phyloP scores from a whole-genome alignment of 1,139 yeast genomes.

The Scheffersomyces illinoinensis region DNA sequence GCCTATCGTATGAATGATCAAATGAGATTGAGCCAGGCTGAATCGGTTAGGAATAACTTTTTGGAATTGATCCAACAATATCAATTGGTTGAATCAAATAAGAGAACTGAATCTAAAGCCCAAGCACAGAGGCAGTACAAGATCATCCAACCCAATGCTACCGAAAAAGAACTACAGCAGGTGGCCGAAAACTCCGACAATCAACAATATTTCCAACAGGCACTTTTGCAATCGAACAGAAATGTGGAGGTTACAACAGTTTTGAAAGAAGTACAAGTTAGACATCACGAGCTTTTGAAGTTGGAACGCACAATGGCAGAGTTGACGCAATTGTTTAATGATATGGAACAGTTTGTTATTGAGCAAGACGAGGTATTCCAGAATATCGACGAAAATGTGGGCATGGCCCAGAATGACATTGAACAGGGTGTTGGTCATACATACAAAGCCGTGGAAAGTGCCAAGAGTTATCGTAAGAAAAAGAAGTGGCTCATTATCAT shows the following conservation, averaged over 20 bases:
- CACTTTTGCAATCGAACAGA: constrained; percentile 82
- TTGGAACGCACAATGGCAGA: constrained; percentile 93
- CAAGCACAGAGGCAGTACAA: constrained; percentile 90
- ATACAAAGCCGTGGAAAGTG: constrained; percentile 78
- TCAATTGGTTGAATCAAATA: constrained; percentile 79
- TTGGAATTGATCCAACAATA: constrained; percentile 80
- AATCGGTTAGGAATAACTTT: constrained; percentile 78
- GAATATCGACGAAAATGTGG: constrained; percentile 76
- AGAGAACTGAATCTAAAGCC: constrained; percentile 75
- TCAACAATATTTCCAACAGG: constrained; percentile 89
- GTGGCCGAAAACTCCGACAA: constrained; percentile 76
- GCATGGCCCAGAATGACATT: constrained; percentile 78
- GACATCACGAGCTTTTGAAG: constrained; percentile 91
- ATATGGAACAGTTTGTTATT: constrained; percentile 91
- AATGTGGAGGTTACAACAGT: constrained; percentile 95
- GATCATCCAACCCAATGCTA: constrained; percentile 87
- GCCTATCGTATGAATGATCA: constrained; percentile 65
- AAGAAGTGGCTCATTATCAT: constrained; percentile 82
- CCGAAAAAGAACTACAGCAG: constrained; percentile 73
- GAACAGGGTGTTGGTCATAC: constrained; percentile 94
- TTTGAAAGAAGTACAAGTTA: constrained; percentile 85
- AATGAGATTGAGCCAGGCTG: constrained; percentile 84
- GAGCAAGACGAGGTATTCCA: constrained; percentile 88
- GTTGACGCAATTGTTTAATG: constrained; percentile 85
- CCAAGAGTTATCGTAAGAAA: constrained; percentile 86